Evolutionary conservation across 164 flowering plant species (phyloP), one percentile per base, ranked within the genome.

Genomic region (Berberis vulgaris): DNA sequence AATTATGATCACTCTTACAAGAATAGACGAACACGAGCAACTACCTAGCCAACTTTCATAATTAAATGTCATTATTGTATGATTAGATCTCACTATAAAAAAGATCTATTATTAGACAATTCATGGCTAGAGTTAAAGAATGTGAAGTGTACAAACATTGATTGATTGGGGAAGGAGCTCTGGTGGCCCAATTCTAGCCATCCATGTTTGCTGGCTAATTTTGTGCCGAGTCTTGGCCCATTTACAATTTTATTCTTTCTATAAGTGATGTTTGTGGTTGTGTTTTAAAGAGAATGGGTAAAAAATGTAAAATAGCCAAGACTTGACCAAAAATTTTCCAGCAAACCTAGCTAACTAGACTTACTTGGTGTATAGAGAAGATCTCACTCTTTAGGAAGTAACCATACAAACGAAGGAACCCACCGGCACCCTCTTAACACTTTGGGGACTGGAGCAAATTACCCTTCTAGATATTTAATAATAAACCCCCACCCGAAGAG

Each of bases 21-120:
- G 59, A 67, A 61, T 13, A 55, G 54, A 68, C 66, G 10, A 55
- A 68, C n/a, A 61, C 38, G 61, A 61, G 54, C 55, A 68, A 61
- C 61, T 68, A 55, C 61, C 66, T 68, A 62, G 47, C 49, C 55
- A 68, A 68, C 66, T 57, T 68, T 57, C 61, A 54, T 68, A 62
- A 68, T 61, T 50, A 68, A 61, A 68, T 61, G 60, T 6, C 49
- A 26, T 54, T 49, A 61, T 43, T 68, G 60, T 68, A 61, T 68
- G 61, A 38, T 41, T 68, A 61, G 57, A 67, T 67, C 62, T 59
- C 64, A 38, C 50, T 67, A 47, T 67, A 26, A 41, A 67, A 67
- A 65, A 47, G 54, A 63, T 54, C 62, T 61, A 61, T 61, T 43
- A 68, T 44, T 68, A 49, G 11, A 11, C 8, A 60, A 60, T 60